A percentile compares a stretch with the other conserved stretches of the same genome.
Evolutionary conservation across 2,329 filamentous ascomycete species (phyloP).

Genomic region (Calonectria pseudoreteaudii): DNA sequence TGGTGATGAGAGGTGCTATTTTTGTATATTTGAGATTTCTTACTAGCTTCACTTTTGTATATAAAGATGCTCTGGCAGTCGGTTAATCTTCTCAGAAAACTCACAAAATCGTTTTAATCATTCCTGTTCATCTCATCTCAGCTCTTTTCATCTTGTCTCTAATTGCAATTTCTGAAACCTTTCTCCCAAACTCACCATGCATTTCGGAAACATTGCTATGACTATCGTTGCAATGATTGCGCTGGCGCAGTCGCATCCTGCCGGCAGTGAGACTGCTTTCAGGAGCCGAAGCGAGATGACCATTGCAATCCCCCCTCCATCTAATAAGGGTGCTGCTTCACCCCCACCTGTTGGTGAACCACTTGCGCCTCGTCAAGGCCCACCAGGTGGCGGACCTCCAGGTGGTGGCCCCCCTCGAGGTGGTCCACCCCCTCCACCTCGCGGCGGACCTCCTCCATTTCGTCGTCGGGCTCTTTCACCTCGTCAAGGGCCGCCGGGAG

Average conservation of each 20-base stretch:
- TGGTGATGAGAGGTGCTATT: neutral
- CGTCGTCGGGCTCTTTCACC: too few species aligned
- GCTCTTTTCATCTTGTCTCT: neutral
- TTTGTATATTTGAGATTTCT: neutral
- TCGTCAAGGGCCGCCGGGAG: too few species aligned
- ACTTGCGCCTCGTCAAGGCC: too few species aligned
- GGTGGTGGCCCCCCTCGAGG: too few species aligned
- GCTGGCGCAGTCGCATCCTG: neutral
- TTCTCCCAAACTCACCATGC: neutral
- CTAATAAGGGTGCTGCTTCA: neutral
- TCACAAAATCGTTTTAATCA: neutral
- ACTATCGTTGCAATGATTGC: neutral
- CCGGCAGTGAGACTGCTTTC: neutral
- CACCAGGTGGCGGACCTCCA: too few species aligned
- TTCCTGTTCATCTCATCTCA: neutral
- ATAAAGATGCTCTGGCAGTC: neutral
- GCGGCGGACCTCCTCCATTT: too few species aligned
- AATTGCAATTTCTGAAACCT: neutral
- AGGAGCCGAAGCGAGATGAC: neutral
- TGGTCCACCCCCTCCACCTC: too few species aligned
- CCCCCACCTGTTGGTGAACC: neutral
- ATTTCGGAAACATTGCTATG: neutral
- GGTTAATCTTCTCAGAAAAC: neutral
- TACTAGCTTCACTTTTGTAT: neutral
- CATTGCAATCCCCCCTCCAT: neutral